Evolutionary conservation across 129 eudicot species (phyloP).

Genomic region (Flaveria trinervia): DNA sequence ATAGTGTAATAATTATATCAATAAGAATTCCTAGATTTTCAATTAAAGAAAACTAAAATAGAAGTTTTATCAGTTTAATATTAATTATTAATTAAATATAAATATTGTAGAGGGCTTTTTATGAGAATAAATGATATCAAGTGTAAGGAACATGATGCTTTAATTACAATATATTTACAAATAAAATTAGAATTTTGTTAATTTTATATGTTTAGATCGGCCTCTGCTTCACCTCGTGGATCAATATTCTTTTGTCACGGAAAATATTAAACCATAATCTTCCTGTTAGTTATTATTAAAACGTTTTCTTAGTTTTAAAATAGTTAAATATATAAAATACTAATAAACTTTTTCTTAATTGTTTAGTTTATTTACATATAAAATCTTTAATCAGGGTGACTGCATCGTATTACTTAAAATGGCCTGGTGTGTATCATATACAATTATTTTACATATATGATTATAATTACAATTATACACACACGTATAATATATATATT

Average conservation of each 20-base stretch:
- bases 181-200: neutral
- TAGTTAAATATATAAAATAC: no score
- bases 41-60: neutral
- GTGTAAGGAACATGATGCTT: constrained; percentile 18
- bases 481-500: no score
- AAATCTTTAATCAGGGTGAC: no score
- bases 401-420: no score
- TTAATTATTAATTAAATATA: constrained; percentile 36
- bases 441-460: no score
- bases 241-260: constrained; percentile 41
- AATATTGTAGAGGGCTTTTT: constrained; percentile 34
- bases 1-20: constrained; percentile 7
- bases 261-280: neutral
- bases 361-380: no score
- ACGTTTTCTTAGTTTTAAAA: neutral
- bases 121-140: constrained; percentile 21
- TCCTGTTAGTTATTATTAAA: neutral
- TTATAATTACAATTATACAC: no score
- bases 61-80: constrained; percentile 26
- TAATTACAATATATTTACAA: constrained; percentile 7
- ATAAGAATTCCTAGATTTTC: neutral
- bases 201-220: constrained; percentile 36
- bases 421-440: no score
- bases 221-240: constrained; percentile 38
- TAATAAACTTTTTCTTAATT: no score